Percentiles rank a stretch among this genome's conserved stretches.
Conservation (phyloP, 139 green algal genomes). For the Ettlia oleoabundans region DNA sequence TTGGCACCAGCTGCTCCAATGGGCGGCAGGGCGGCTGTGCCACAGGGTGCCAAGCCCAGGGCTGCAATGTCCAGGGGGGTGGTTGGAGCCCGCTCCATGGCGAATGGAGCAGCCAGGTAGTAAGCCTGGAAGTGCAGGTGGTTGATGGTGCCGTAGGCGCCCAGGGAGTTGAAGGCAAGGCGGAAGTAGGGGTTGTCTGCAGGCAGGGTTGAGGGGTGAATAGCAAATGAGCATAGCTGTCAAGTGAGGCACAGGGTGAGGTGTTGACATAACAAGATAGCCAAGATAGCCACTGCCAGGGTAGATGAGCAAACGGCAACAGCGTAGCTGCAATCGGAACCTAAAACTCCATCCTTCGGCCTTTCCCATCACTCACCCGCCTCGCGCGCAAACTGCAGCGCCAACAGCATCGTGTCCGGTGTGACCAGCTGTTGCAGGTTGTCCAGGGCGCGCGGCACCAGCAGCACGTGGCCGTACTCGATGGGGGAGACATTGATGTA, state of each 20-base stretch:
- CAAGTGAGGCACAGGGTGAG: too few relatives aligned
- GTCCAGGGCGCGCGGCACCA: constrained; percentile 89
- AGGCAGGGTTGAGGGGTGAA: neutral
- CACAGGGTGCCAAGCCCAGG: neutral
- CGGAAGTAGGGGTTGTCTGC: constrained; percentile 90
- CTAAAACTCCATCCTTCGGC: neutral
- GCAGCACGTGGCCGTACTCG: constrained; percentile 98
- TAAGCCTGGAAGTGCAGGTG: constrained; percentile 98
- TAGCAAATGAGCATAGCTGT: too few relatives aligned
- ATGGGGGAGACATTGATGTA: constrained; percentile 99
- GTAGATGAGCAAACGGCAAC: too few relatives aligned
- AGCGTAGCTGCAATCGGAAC: too few relatives aligned
- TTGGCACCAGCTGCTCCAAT: neutral
- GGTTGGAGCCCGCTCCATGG: constrained; percentile 86
- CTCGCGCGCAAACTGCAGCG: constrained; percentile 90
- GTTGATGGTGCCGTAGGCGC: constrained; percentile 98
- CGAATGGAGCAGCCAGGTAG: constrained; percentile 67
- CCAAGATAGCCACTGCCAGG: too few relatives aligned
- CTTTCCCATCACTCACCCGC: constrained; percentile 14
- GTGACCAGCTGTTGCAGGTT: constrained; percentile 69
- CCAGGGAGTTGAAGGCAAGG: constrained; percentile 96
- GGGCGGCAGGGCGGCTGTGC: neutral
- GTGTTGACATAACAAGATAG: too few relatives aligned
- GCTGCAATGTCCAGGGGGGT: constrained; percentile 40
- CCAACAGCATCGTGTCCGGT: constrained; percentile 71